phyloP scores from a whole-genome alignment of 1,284 basidiomycete species.

The Cutaneotrichosporon spelunceum region DNA sequence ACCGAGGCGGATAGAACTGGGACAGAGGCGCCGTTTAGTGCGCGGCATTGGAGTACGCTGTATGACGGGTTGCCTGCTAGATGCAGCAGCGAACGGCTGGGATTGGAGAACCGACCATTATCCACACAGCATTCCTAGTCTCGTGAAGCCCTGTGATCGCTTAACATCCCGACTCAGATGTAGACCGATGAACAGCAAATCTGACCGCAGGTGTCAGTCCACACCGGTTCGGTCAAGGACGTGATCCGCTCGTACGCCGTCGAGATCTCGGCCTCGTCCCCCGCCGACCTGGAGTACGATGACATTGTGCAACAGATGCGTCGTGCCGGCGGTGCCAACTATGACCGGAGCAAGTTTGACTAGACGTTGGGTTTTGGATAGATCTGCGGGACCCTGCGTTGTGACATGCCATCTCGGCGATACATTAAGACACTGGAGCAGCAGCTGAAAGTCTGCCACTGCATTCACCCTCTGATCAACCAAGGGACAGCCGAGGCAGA shows the following conservation, averaged over 20 bases:
- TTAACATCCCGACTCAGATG: too few relatives aligned
- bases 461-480: too few relatives aligned
- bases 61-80: too few relatives aligned
- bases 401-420: background rate
- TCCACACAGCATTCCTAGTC: too few relatives aligned
- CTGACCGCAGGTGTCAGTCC: slow-evolving; percentile 71
- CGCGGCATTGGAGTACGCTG: too few relatives aligned
- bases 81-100: too few relatives aligned
- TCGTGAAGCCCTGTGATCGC: too few relatives aligned
- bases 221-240: slow-evolving; percentile 76
- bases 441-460: too few relatives aligned
- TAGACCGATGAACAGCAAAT: background rate
- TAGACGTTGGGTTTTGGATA: slow-evolving; percentile 22
- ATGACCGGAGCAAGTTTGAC: slow-evolving; percentile 50
- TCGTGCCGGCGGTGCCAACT: slow-evolving; percentile 49
- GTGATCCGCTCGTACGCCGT: slow-evolving; percentile 75
- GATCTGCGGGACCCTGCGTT: background rate
- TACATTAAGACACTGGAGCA: too few relatives aligned
- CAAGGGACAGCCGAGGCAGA: too few relatives aligned
- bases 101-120: too few relatives aligned
- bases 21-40: background rate
- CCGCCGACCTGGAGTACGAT: slow-evolving; percentile 65
- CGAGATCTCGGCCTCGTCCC: slow-evolving; percentile 75
- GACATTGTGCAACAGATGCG: slow-evolving; percentile 43
- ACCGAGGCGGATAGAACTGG: background rate